Evolutionary conservation across 139 green algal genomes (phyloP), one percentile per base, ranked within the genome.

Genomic region (Diplosphaera chodatii): DNA sequence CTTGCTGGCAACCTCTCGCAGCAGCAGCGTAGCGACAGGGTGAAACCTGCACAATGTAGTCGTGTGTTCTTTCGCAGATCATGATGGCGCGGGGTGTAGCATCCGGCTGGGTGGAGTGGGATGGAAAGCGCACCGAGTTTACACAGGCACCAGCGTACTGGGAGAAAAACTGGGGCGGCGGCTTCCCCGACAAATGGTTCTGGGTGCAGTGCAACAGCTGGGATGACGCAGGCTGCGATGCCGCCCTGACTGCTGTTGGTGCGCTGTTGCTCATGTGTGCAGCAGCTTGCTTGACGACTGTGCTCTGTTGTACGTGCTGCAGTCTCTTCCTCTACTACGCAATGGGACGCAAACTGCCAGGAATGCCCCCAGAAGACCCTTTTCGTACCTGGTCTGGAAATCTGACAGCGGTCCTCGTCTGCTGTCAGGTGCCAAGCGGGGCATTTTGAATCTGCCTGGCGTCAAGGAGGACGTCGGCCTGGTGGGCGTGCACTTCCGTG

Each of bases 81-180:
- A 68, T 95, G 29, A 96, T 98, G 91, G 83, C 92, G 1, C 85
- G 91, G 55, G 94, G 93, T 1, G 66, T 86, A 65, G 90, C 92
- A 23, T 87, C 68, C 18, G 95, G 95, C 3, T 97, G 85, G 83
- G 73, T 99, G n/a, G 78, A 96, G 75, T 98, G 92, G 90, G 91
- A 90, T 10, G 84, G 77, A 27, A 41, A 89, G 70, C 79, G 85
- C 15, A 91, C 91, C 72, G 82, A 93, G 41, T 94, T 94, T 70
- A 23, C 65, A 25, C 76, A 87, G 67, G 91, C 89, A 3, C 87
- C 90, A 0, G 71, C 84, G 3, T 97, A 97, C 59, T 86, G 73
- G 48, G 94, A 99, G 78, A 99, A 99, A 85, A 99, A 99, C 84
- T 98, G 94, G 93, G 93, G 95, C 29, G 93, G 86, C 31, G 90